Evolutionary conservation across 495 filamentous ascomycete genomes (phyloP).

Genomic region (Jackrogersella minutella): DNA sequence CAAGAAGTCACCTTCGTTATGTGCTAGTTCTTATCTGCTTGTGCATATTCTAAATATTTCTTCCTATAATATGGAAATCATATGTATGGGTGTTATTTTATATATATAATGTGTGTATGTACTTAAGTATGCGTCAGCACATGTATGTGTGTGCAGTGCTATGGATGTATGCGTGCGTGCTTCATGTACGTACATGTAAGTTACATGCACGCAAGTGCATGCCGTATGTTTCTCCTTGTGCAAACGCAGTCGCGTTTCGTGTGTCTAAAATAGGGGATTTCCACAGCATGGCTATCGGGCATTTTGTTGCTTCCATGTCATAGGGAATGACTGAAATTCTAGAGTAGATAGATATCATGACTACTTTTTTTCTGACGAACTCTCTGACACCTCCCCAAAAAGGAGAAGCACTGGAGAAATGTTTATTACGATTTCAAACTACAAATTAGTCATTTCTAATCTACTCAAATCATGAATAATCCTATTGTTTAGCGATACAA

Average conservation of each 20-base stretch:
- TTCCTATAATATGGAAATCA: slow-evolving; percentile 8
- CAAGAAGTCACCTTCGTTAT: neutral
- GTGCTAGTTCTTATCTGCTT: slow-evolving; percentile 4
- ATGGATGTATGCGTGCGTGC: slow-evolving; percentile 26
- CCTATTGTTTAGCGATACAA: slow-evolving; percentile 33
- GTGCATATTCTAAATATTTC: slow-evolving; percentile 8
- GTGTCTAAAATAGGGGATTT: slow-evolving; percentile 25
- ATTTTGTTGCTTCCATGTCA: slow-evolving; percentile 38
- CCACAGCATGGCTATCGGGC: slow-evolving; percentile 35
- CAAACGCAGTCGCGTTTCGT: slow-evolving; percentile 43
- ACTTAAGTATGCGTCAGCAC: slow-evolving; percentile 37
- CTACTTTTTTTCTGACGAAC: neutral
- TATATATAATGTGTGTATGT: slow-evolving; percentile 19
- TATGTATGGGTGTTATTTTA: neutral
- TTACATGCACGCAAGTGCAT: slow-evolving; percentile 34
- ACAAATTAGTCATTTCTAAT: neutral
- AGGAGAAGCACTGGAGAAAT: neutral
- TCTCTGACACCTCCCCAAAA: neutral
- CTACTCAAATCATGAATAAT: slow-evolving; percentile 11
- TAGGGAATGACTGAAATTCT: neutral
- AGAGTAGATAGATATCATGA: slow-evolving; percentile 7
- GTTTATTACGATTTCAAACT: neutral
- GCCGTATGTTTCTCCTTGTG: slow-evolving; percentile 38
- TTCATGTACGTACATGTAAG: slow-evolving; percentile 36
- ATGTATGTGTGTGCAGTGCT: slow-evolving; percentile 26